Conservation (phyloP, 495 filamentous ascomycete species). For the Aspergillus diversus region DNA sequence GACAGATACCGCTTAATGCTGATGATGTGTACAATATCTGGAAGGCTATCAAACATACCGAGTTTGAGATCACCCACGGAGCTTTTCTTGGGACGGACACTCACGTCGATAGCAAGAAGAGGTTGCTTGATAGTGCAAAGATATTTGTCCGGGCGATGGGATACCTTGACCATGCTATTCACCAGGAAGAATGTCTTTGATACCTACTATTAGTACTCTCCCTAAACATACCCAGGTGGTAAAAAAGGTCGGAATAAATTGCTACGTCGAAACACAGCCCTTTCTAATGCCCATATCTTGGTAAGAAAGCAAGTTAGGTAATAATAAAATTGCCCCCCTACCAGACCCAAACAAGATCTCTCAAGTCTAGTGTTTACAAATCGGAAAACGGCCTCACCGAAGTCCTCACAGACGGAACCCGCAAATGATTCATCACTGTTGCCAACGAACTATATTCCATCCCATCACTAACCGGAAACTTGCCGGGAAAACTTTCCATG, state of each 20-base stretch:
- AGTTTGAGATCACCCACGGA: slow-evolving; percentile 68
- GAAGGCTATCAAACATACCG: slow-evolving; percentile 46
- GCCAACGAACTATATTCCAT: slow-evolving; percentile 34
- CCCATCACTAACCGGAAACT: slow-evolving; percentile 41
- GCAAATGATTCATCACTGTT: slow-evolving; percentile 27
- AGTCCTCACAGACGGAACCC: slow-evolving; percentile 30
- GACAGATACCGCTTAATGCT: slow-evolving; percentile 60
- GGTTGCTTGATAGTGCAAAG: slow-evolving; percentile 75
- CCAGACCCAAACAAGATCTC: neutral
- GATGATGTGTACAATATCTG: slow-evolving; percentile 48
- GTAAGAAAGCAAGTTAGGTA: neutral
- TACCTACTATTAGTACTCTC: neutral
- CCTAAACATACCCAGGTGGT: no score
- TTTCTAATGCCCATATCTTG: neutral
- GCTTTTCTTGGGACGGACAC: slow-evolving; percentile 66
- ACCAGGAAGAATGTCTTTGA: slow-evolving; percentile 26
- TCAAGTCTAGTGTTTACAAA: slow-evolving; percentile 9
- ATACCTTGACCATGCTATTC: slow-evolving; percentile 47
- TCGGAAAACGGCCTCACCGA: slow-evolving; percentile 43
- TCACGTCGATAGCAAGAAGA: slow-evolving; percentile 57
- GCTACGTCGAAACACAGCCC: slow-evolving; percentile 1
- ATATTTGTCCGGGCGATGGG: slow-evolving; percentile 66
- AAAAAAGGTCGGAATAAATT: neutral
- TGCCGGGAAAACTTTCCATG: slow-evolving; percentile 40
- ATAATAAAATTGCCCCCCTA: slow-evolving; percentile 1